Evolutionary conservation across 495 filamentous ascomycete genomes (phyloP), one percentile per base, ranked within the genome.

Genomic region (Aspergillus cavernicola): DNA sequence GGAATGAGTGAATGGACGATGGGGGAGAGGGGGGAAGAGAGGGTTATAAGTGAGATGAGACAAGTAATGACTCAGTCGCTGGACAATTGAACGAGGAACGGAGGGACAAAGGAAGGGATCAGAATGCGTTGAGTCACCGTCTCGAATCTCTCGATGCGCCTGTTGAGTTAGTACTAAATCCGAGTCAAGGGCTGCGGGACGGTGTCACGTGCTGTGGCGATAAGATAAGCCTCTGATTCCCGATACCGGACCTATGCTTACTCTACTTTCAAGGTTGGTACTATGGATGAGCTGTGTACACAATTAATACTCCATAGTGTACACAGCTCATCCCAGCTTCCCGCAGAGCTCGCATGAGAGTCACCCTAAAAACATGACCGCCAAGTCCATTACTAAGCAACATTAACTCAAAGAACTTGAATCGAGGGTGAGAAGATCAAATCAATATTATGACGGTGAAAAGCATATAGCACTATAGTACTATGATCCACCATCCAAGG

Each of bases 61-160:
- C 12, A 35, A 31, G 39, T 29, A 52, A 42, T 36, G 39, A 44
- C 22, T 42, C 50, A 32, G 28, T 13, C 35, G 20, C 24, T 10
- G 36, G 16, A 16, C 29, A 23, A 50, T 50, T 50, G 43, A 23
- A 32, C 19, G 15, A 35, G 20, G 37, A 16, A 28, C 15, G 18
- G 35, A 35, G 22, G 41, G 31, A 16, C 15, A 38, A 35, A 10
- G 48, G 15, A 33, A 38, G 22, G 26, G 38, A 31, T 12, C 20
- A 49, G 26, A 41, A 9, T 35, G 44, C 31, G 33, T 58, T 58
- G 56, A 53, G 44, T 58, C 56, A 53, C 55, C 38, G 38, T 48
- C 37, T n/a, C n/a, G n/a, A n/a, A n/a, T 28, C 24, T 28, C 24
- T 28, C 4, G 24, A 28, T 4, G 24, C 24, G 24, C 24, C n/a